Conservation (phyloP, 2,329 filamentous ascomycete genomes). For the Sporothrix pallida region DNA sequence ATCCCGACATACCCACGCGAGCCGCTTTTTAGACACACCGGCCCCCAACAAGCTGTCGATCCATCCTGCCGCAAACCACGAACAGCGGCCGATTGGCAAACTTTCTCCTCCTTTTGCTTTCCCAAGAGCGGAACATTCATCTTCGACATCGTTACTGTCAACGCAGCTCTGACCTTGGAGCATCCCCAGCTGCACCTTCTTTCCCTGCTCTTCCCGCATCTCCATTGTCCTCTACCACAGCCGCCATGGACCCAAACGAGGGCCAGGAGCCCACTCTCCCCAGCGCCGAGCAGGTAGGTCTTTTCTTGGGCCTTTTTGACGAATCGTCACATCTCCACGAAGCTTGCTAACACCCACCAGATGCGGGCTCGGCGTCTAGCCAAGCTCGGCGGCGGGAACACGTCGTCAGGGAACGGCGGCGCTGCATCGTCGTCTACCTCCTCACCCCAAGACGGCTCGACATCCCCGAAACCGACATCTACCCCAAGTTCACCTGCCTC, state of each 20-base stretch:
- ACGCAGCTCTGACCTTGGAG: background rate
- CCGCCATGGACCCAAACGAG: slow-evolving; percentile 55
- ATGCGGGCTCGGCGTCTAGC: slow-evolving; percentile 46
- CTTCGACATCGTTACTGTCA: background rate
- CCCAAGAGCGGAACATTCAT: background rate
- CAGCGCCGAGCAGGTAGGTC: slow-evolving; percentile 39
- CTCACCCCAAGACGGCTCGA: background rate
- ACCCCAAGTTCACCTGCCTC: background rate
- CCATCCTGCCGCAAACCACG: background rate
- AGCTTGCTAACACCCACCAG: slow-evolving; percentile 28
- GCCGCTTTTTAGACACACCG: background rate
- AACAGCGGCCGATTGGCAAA: background rate
- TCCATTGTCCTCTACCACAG: background rate
- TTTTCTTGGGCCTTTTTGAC: too few species aligned
- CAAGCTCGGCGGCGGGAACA: slow-evolving; percentile 51
- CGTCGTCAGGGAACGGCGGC: slow-evolving; percentile 1
- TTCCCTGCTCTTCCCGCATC: background rate
- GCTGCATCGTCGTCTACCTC: background rate
- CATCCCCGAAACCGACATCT: background rate
- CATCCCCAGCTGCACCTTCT: background rate
- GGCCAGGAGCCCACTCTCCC: slow-evolving; percentile 44
- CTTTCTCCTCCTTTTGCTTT: too few species aligned
- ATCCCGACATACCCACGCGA: background rate
- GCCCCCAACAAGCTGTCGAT: background rate
- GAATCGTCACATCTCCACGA: background rate